phyloP scores from a whole-genome alignment of 129 eudicot species.

The Flaveria linearis region DNA sequence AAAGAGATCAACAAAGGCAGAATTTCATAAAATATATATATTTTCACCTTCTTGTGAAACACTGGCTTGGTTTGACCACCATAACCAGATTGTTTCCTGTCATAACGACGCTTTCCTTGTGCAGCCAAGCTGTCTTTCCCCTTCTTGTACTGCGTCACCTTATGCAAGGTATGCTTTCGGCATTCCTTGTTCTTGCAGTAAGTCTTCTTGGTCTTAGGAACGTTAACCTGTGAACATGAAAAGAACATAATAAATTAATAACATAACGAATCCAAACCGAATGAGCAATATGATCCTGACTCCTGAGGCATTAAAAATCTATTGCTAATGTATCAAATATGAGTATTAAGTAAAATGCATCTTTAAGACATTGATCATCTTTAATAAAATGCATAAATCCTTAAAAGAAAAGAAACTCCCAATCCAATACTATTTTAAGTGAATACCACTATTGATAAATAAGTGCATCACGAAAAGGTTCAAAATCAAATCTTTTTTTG shows the following conservation, averaged over 20 bases:
- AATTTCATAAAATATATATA: background rate
- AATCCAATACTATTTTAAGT: too few relatives aligned
- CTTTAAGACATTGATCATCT: background rate
- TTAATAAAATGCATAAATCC: too few relatives aligned
- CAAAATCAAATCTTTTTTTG: too few relatives aligned
- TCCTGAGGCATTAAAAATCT: background rate
- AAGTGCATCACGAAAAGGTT: too few relatives aligned
- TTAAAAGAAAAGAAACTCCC: too few relatives aligned
- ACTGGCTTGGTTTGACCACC: conserved; percentile 55
- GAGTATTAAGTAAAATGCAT: background rate
- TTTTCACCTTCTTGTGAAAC: conserved; percentile 45
- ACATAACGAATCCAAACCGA: background rate
- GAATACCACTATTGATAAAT: too few relatives aligned
- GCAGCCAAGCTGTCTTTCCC: conserved; percentile 50
- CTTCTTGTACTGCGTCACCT: conserved; percentile 47
- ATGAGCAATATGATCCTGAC: background rate
- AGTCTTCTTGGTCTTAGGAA: conserved; percentile 45
- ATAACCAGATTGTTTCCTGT: conserved; percentile 50
- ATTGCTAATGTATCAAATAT: background rate
- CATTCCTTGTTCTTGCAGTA: conserved; percentile 43
- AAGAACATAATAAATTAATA: background rate
- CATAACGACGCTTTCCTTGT: conserved; percentile 51
- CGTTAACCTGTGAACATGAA: conserved; percentile 33
- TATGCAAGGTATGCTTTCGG: conserved; percentile 40
- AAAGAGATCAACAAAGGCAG: background rate